phyloP scores from a whole-genome alignment of 2,329 filamentous ascomycete genomes.

The Phoma sp. region DNA sequence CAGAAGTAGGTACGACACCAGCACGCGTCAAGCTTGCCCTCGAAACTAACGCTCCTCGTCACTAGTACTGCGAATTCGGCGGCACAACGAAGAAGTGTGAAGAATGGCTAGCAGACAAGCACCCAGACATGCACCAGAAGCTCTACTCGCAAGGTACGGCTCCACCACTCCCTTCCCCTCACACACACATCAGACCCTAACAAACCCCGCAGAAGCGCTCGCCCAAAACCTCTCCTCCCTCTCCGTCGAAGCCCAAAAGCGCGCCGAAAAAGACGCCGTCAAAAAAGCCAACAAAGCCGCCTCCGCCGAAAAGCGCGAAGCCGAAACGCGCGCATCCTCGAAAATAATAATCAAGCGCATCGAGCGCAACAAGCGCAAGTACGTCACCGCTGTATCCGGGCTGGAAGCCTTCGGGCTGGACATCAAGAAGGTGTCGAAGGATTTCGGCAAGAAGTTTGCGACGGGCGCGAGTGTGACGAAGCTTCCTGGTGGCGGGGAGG shows the following conservation, averaged over 20 bases:
- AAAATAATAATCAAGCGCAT: slow-evolving; percentile 94
- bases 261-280: slow-evolving; percentile 91
- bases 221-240: slow-evolving; percentile 85
- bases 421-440: slow-evolving; percentile 94
- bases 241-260: slow-evolving; percentile 89
- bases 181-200: neutral
- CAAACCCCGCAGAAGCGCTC: slow-evolving; percentile 62
- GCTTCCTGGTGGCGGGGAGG: slow-evolving; percentile 82
- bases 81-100: slow-evolving; percentile 96
- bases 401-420: slow-evolving; percentile 91
- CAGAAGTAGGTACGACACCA: slow-evolving; percentile 65
- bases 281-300: slow-evolving; percentile 98
- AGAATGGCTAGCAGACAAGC: slow-evolving; percentile 85
- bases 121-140: slow-evolving; percentile 75
- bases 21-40: slow-evolving; percentile 4
- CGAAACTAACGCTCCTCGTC: slow-evolving; percentile 17
- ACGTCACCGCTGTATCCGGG: slow-evolving; percentile 89
- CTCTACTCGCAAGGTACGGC: slow-evolving; percentile 85
- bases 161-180: neutral
- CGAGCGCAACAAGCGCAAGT: slow-evolving; percentile 97
- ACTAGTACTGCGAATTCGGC: slow-evolving; percentile 97
- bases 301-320: slow-evolving; percentile 81
- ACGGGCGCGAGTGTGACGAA: slow-evolving; percentile 94
- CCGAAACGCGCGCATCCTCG: slow-evolving; percentile 80
- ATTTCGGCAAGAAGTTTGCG: slow-evolving; percentile 98